Evolutionary conservation across 2,329 filamentous ascomycete species (phyloP), one percentile per base, ranked within the genome.

Genomic region (Colletotrichum salicis): DNA sequence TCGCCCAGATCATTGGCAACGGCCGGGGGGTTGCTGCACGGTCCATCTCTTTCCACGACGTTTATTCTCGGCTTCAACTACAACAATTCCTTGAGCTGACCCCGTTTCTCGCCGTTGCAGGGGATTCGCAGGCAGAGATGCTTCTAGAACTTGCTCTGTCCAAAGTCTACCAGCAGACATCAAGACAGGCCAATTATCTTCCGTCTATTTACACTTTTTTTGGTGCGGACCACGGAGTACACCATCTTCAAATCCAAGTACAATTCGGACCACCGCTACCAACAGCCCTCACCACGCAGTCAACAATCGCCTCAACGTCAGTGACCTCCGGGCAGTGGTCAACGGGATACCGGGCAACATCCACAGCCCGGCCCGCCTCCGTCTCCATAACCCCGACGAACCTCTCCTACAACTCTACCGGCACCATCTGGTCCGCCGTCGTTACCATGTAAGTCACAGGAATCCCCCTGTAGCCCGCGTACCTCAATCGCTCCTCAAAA

Each of bases 291-390:
- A 51, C 3, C 4, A 71, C 33, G 41, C 41, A 61, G 19, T 24
- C 67, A 7, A 71, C 11, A 3, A 59, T 55, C 22, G 56, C 62
- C 19, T 59, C 63, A 11, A 55, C 33, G 15, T 33, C 29, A 19
- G 59, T 67, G 5, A 64, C 35, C 58, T 22, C 48, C 51, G 71
- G 70, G 51, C 56, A 72, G 55, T 61, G 63, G 24, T 63, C 54
- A 19, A 57, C 58, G 35, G 51, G n/a, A 48, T 45, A 60, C 41
- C 64, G 62, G 24, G 63, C 15, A 15, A 51, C 58, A 22, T 70
- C 67, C 37, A 73, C 62, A 10, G 52, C 19, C 45, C 57, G 45
- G 19, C 67, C 70, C 24, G 52, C 61, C 31, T 57, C 64, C 22
- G 41, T 48, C 71, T 55, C 71, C 24, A 67, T 55, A 35, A 35